Percentiles rank a stretch among this genome's conserved stretches.
Evolutionary conservation across 169 alveolate genomes (phyloP).

Genomic region (Blepharisma undulans): DNA sequence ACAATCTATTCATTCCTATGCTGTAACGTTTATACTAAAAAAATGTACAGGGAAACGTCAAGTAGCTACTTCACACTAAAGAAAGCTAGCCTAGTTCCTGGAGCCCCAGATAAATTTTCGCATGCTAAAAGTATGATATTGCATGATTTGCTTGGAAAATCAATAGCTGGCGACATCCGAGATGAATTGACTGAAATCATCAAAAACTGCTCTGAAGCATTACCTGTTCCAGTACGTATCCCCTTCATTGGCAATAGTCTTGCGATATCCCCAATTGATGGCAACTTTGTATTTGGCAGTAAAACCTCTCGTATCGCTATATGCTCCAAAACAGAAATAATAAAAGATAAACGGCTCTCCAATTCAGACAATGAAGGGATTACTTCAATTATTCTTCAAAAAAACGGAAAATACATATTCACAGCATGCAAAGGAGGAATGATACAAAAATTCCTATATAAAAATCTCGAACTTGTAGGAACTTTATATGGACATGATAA

Average conservation of each 20-base stretch:
- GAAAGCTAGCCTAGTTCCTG: neutral
- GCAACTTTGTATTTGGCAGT: neutral
- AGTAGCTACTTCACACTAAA: neutral
- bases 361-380: neutral
- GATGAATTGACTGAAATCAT: neutral
- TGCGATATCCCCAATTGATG: neutral
- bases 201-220: neutral
- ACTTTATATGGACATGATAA: constrained; percentile 11
- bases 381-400: neutral
- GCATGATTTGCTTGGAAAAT: neutral
- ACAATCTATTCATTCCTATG: neutral
- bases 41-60: neutral
- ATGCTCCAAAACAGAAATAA: neutral
- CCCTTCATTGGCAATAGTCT: neutral
- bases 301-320: neutral
- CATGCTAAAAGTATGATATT: neutral
- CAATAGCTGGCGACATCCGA: neutral
- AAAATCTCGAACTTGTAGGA: neutral
- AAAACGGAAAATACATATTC: neutral
- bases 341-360: neutral
- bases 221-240: neutral
- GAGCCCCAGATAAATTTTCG: neutral
- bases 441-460: neutral
- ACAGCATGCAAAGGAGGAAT: neutral
- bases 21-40: neutral